These are phyloP conservation scores for Cladophialophora chaetospira DNA, from an alignment of 2,329 filamentous ascomycete species.

Conservation along the genomic window DNA sequence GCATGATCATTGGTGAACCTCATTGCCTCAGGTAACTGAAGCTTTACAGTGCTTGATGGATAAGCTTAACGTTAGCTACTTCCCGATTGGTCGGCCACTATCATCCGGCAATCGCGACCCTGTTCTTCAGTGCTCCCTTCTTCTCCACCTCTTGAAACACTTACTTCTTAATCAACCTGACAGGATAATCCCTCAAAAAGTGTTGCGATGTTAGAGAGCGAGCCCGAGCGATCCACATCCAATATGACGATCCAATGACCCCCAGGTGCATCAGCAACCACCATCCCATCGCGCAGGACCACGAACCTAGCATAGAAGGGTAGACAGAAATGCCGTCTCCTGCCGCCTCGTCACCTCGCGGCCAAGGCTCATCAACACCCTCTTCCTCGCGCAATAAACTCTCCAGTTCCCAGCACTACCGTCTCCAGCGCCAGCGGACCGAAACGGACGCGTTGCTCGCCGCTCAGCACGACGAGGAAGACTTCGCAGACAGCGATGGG, in stretches of 20 bases:
- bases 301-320: too few species aligned
- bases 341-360: too few species aligned
- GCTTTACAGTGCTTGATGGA: conserved; percentile 15
- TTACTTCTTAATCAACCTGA: too few species aligned
- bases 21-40: background rate
- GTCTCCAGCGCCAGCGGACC: conserved; percentile 20
- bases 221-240: too few species aligned
- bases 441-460: conserved; percentile 25
- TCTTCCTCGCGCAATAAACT: background rate
- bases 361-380: background rate
- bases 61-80: conserved; percentile 22
- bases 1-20: background rate
- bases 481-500: conserved; percentile 32
- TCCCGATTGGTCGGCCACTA: conserved; percentile 3
- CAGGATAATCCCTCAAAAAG: too few species aligned
- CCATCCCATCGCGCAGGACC: too few species aligned
- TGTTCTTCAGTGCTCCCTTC: background rate
- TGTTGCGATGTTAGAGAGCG: too few species aligned
- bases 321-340: too few species aligned
- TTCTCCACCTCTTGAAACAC: too few species aligned
- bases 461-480: conserved; percentile 31
- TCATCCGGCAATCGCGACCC: background rate
- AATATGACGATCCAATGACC: too few species aligned
- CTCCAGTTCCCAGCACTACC: conserved; percentile 14
- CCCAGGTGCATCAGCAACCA: too few species aligned